Evolutionary conservation across 1,284 basidiomycete genomes (phyloP), one percentile per base, ranked within the genome.

Genomic region (Ceratobasidium papillatum): DNA sequence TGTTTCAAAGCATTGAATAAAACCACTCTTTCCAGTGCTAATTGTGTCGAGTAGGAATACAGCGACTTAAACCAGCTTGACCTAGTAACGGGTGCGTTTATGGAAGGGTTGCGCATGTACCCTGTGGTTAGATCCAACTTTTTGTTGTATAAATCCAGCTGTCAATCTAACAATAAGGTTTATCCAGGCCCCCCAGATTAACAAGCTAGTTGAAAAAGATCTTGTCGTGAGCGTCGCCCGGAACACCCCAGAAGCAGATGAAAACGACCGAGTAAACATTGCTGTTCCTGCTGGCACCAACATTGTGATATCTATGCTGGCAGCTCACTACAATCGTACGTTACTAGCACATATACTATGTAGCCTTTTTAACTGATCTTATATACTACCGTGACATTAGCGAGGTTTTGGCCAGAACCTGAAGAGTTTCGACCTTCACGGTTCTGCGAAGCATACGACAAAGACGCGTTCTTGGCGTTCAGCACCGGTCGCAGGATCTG

Each of bases 31-130:
- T 43, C n/a, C 19, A 12, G 25, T 27, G 41, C 12, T 32, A 32
- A 12, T 41, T n/a, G 22, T 5, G 2, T 27, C 11, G 22, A 25
- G 12, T 19, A 76, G 75, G 59, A 56, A 36, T 76, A 74, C 47
- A 30, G 54, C 8, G 71, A 74, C 38, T 43, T 76, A 17, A 58
- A 34, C 27, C 36, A 52, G 3, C 43, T 76, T 7, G 66, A 59
- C 25, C 64, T 65, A 9, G 63, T 74, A 30, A 41, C 25, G 17
- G 68, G 52, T 17, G n/a, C 41, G 3, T 56, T 76, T 14, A 52
- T 43, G 30, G 75, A 76, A 36, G 17, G 71, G 5, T 45, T 76
- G 25, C 75, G 75, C 45, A 41, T 76, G 47, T 76, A 61, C 47
- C 71, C 75, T 0, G 19, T 64, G 8, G 75, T 74, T 9, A 66